Conservation (phyloP, 2,329 filamentous ascomycete genomes). For the Pseudogymnoascus sp. region DNA sequence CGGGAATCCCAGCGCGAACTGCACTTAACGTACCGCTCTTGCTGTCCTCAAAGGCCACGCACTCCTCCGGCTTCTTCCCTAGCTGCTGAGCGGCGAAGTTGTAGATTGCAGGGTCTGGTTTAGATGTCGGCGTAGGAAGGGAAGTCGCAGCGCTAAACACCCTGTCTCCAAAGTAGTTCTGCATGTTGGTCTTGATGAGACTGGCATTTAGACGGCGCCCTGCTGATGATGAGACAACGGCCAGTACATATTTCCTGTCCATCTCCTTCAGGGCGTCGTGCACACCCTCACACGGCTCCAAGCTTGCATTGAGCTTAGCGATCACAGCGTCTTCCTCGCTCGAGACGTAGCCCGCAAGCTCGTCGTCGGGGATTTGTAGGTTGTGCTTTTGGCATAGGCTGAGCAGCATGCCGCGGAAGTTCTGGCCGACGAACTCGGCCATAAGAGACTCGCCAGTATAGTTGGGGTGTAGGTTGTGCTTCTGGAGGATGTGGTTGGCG, state of each 20-base stretch:
- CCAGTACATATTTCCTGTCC: constrained; percentile 58
- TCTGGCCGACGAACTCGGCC: constrained; percentile 82
- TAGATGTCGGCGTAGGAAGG: constrained; percentile 70
- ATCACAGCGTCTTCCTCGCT: constrained; percentile 79
- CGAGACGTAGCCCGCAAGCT: constrained; percentile 65
- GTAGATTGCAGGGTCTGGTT: constrained; percentile 88
- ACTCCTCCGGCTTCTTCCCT: constrained; percentile 61
- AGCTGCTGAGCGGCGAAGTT: constrained; percentile 66
- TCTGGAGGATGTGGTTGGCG: constrained; percentile 74
- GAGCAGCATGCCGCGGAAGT: constrained; percentile 86
- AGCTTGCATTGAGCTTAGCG: constrained; percentile 61
- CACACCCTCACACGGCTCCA: constrained; percentile 60
- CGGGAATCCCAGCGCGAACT: constrained; percentile 67
- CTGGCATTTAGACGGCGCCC: constrained; percentile 69
- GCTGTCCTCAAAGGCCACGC: constrained; percentile 79
- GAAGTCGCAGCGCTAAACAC: constrained; percentile 79
- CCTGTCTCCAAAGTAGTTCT: constrained; percentile 70
- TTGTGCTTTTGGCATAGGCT: constrained; percentile 67
- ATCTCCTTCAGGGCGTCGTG: constrained; percentile 60
- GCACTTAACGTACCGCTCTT: constrained; percentile 75
- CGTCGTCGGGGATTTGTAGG: constrained; percentile 59
- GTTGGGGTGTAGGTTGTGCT: constrained; percentile 52
- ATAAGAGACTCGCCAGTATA: constrained; percentile 77
- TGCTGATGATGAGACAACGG: constrained; percentile 75
- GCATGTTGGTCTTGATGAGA: constrained; percentile 69